These are phyloP conservation scores for Leccinum disarticulatum DNA, from an alignment of 768 basidiomycete genomes.

Conservation along the genomic window DNA sequence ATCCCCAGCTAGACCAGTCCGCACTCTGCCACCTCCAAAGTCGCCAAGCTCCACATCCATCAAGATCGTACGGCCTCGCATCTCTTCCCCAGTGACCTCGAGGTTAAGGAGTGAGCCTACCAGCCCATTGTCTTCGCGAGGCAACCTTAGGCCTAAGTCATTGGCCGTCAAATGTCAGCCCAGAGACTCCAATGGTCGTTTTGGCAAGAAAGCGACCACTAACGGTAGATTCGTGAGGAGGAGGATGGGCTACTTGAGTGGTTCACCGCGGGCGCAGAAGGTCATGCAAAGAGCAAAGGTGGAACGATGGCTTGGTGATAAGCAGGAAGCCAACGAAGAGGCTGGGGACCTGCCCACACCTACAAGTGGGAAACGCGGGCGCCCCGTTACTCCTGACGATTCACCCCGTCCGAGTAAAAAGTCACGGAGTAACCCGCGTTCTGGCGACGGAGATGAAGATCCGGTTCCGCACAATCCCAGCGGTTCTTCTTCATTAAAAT, in stretches of 20 bases:
- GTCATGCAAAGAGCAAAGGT: slow-evolving; percentile 43
- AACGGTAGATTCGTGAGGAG: slow-evolving; percentile 45
- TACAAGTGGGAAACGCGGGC: slow-evolving; percentile 26
- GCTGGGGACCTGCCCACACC: slow-evolving; percentile 12
- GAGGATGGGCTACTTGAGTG: slow-evolving; percentile 24
- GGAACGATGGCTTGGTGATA: slow-evolving; percentile 36
- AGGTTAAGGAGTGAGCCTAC: slow-evolving; percentile 23
- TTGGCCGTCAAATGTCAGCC: slow-evolving; percentile 54
- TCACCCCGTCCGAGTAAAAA: slow-evolving; percentile 30
- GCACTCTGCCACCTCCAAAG: slow-evolving; percentile 12
- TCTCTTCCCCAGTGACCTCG: slow-evolving; percentile 20
- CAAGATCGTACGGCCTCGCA: slow-evolving; percentile 12
- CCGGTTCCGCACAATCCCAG: slow-evolving; percentile 27
- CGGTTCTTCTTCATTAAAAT: slow-evolving; percentile 26
- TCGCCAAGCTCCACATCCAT: slow-evolving; percentile 10
- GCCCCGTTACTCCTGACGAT: slow-evolving; percentile 21
- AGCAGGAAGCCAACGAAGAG: slow-evolving; percentile 20
- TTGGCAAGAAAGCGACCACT: slow-evolving; percentile 59
- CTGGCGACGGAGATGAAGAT: slow-evolving; percentile 29
- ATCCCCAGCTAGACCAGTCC: slow-evolving; percentile 17
- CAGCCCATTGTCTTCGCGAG: slow-evolving; percentile 27
- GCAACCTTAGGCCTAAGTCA: slow-evolving; percentile 39
- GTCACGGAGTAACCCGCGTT: slow-evolving; percentile 17
- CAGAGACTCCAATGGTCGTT: slow-evolving; percentile 62
- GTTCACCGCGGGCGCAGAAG: slow-evolving; percentile 29